Evolutionary conservation across 371 early-diverging fungal genomes (phyloP).

Genomic region (Lichtheimia ramosa): DNA sequence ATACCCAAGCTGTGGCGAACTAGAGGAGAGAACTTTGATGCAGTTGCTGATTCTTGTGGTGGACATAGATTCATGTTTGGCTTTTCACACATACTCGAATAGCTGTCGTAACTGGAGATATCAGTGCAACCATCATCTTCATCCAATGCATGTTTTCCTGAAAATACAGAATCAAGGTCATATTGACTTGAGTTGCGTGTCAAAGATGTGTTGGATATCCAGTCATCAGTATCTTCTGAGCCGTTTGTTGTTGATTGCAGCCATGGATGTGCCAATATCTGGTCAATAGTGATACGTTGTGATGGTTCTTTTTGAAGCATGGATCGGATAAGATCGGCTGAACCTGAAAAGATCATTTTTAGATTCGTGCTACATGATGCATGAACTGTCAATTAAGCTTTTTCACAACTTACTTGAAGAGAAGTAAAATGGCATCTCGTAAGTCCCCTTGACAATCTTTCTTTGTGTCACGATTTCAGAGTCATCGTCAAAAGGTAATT

Average conservation of each 20-base stretch:
- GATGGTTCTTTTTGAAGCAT: constrained; percentile 69
- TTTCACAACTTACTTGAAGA: constrained; percentile 42
- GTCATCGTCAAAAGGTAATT: constrained; percentile 86
- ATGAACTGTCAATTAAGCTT: background rate
- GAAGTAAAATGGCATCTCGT: constrained; percentile 69
- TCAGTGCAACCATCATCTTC: constrained; percentile 21
- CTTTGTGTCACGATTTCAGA: constrained; percentile 68
- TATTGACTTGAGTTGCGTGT: constrained; percentile 28
- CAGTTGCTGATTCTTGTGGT: background rate
- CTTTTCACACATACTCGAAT: background rate
- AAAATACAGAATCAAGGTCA: constrained; percentile 31
- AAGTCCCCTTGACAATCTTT: constrained; percentile 75
- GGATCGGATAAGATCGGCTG: constrained; percentile 45
- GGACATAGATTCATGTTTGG: background rate
- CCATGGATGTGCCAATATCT: constrained; percentile 75
- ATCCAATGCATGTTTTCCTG: constrained; percentile 6
- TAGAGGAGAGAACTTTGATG: constrained; percentile 17
- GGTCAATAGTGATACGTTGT: constrained; percentile 64
- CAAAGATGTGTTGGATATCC: constrained; percentile 22
- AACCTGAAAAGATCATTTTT: constrained; percentile 20
- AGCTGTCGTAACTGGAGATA: constrained; percentile 12
- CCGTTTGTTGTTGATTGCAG: constrained; percentile 25
- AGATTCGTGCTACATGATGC: background rate
- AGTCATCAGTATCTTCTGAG: constrained; percentile 20
- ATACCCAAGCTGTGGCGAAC: constrained; percentile 24